Conservation (phyloP, 805 yeast species). For the Kodamaea sagamina region DNA sequence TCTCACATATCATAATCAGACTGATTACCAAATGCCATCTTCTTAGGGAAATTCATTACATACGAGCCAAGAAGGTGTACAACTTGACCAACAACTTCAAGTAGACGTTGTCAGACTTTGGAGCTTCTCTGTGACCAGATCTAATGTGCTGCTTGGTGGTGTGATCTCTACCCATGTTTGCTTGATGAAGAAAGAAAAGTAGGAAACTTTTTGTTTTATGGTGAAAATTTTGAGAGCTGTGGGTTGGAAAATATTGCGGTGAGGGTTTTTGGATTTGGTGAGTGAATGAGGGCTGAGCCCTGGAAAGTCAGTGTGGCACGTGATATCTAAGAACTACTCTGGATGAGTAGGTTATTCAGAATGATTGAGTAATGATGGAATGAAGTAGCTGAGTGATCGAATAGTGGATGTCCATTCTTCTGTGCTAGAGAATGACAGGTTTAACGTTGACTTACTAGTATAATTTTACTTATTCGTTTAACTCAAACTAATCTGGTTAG, state of each 20-base stretch:
- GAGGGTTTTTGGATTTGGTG: background rate
- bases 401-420: no score
- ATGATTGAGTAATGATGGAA: no score
- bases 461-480: no score
- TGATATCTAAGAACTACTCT: no score
- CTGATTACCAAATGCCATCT: conserved; percentile 8
- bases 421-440: no score
- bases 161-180: conserved; percentile 94
- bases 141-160: conserved; percentile 94
- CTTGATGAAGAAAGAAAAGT: conserved; percentile 3
- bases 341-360: no score
- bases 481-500: no score
- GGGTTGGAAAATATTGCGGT: background rate
- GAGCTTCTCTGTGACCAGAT: conserved; percentile 97
- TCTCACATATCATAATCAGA: conserved; percentile 4
- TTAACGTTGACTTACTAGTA: no score
- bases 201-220: conserved; percentile 2
- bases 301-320: background rate
- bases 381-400: no score
- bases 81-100: conserved; percentile 95
- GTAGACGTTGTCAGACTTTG: conserved; percentile 99
- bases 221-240: background rate
- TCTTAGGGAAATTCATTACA: conserved; percentile 42
- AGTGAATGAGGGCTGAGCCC: no score
- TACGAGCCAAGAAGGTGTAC: conserved; percentile 99